Evolutionary conservation across 768 basidiomycete species (phyloP).

Genomic region (Hemileccinum impolitum): DNA sequence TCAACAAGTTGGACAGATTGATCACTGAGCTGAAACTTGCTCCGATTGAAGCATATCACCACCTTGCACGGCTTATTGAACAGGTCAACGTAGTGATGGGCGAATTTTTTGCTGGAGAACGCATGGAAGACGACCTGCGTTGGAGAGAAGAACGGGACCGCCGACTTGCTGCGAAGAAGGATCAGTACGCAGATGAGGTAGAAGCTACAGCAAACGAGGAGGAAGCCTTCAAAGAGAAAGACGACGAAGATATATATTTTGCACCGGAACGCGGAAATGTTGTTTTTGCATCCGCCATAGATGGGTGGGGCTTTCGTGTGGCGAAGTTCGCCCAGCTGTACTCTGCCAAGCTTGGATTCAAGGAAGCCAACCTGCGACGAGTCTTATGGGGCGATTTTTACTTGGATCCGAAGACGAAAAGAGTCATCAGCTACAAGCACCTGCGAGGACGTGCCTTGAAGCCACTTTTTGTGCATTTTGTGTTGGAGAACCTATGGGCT

Average conservation of each 20-base stretch:
- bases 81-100: conserved; percentile 99
- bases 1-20: conserved; percentile 95
- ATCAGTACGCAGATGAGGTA: conserved; percentile 61
- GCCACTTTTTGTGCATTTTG: conserved; percentile 95
- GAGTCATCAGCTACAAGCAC: conserved; percentile 88
- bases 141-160: conserved; percentile 93
- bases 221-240: conserved; percentile 86
- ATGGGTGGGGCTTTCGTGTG: conserved; percentile 97
- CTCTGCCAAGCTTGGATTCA: conserved; percentile 84
- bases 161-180: conserved; percentile 73
- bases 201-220: conserved; percentile 56
- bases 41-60: conserved; percentile 91
- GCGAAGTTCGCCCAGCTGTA: conserved; percentile 93
- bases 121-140: conserved; percentile 94
- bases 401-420: conserved; percentile 93
- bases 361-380: conserved; percentile 77
- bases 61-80: conserved; percentile 89
- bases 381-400: conserved; percentile 98
- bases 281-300: conserved; percentile 91
- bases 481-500: conserved; percentile 96
- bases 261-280: conserved; percentile 95
- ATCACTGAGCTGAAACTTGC: conserved; percentile 91
- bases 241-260: conserved; percentile 97
- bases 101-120: conserved; percentile 87
- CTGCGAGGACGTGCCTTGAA: conserved; percentile 84